These are phyloP conservation scores for Cutaneotrichosporon arboriforme DNA, from an alignment of 1,284 basidiomycete genomes.

Conservation along the genomic window DNA sequence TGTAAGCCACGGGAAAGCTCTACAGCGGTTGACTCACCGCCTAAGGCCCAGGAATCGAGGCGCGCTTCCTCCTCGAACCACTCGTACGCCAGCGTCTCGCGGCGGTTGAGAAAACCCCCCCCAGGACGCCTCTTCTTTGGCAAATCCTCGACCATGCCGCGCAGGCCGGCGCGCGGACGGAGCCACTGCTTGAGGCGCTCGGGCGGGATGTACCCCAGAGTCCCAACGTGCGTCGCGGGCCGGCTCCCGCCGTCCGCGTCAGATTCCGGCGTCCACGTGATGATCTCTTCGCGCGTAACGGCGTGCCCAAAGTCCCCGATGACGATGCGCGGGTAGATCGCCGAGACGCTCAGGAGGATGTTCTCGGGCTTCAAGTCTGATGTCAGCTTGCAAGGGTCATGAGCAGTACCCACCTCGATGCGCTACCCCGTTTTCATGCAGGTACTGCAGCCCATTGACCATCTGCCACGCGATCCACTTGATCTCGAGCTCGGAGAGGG, in stretches of 20 bases:
- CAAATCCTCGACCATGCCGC: constrained; percentile 5
- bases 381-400: background rate
- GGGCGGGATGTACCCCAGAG: constrained; percentile 19
- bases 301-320: constrained; percentile 73
- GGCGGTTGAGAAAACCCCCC: constrained; percentile 1
- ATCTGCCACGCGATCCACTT: constrained; percentile 80
- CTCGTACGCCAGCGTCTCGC: constrained; percentile 10
- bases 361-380: constrained; percentile 9
- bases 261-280: background rate
- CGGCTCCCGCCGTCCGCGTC: background rate
- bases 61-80: constrained; percentile 21
- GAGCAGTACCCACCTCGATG: constrained; percentile 60
- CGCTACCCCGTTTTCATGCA: constrained; percentile 68
- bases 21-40: constrained; percentile 21
- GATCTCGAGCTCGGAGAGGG: constrained; percentile 66
- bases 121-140: background rate
- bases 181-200: constrained; percentile 19
- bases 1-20: background rate
- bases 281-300: constrained; percentile 5
- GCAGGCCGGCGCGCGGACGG: background rate
- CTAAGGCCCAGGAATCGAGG: constrained; percentile 25
- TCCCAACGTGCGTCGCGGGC: constrained; percentile 10
- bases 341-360: constrained; percentile 64
- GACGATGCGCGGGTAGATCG: constrained; percentile 71
- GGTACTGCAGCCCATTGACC: constrained; percentile 62